These are phyloP conservation scores for Cladosporium sp. DNA, from an alignment of 2,329 filamentous ascomycete genomes.

Conservation along the genomic window DNA sequence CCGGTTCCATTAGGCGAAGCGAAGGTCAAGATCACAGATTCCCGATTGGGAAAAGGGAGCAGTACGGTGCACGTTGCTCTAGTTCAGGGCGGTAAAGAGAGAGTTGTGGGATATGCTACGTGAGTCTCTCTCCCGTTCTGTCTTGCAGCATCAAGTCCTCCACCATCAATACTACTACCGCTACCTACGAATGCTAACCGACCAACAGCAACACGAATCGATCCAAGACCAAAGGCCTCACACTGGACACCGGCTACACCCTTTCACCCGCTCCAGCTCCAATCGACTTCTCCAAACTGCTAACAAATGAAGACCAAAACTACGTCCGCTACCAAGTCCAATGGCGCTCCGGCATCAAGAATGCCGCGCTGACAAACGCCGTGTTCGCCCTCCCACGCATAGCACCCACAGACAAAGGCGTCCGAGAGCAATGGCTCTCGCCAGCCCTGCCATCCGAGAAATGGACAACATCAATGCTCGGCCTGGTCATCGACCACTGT, in stretches of 20 bases:
- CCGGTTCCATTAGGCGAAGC: constrained; percentile 14
- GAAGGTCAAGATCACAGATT: constrained; percentile 8
- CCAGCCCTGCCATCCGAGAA: constrained; percentile 14
- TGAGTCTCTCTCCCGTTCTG: no score
- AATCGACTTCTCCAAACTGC: constrained; percentile 14
- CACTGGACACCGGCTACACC: constrained; percentile 16
- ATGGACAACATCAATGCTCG: constrained; percentile 17
- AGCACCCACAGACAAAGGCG: constrained; percentile 1
- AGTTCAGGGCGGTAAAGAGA: constrained; percentile 7
- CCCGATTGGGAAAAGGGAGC: constrained; percentile 8
- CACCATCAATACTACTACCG: no score
- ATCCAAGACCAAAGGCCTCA: constrained; percentile 12
- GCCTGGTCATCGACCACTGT: constrained; percentile 16
- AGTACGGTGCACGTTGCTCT: constrained; percentile 6
- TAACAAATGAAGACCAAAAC: constrained; percentile 14
- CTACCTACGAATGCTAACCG: neutral
- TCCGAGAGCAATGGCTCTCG: constrained; percentile 15
- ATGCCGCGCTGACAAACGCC: constrained; percentile 16
- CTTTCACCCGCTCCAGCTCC: constrained; percentile 11
- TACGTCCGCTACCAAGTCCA: constrained; percentile 19
- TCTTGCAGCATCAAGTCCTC: no score
- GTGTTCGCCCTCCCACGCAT: constrained; percentile 16
- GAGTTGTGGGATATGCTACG: constrained; percentile 9
- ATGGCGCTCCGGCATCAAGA: constrained; percentile 11
- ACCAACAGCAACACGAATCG: constrained; percentile 9